Evolutionary conservation across 2,329 filamentous ascomycete species (phyloP), one percentile per base, ranked within the genome.

Genomic region (Pseudonectria buxi): DNA sequence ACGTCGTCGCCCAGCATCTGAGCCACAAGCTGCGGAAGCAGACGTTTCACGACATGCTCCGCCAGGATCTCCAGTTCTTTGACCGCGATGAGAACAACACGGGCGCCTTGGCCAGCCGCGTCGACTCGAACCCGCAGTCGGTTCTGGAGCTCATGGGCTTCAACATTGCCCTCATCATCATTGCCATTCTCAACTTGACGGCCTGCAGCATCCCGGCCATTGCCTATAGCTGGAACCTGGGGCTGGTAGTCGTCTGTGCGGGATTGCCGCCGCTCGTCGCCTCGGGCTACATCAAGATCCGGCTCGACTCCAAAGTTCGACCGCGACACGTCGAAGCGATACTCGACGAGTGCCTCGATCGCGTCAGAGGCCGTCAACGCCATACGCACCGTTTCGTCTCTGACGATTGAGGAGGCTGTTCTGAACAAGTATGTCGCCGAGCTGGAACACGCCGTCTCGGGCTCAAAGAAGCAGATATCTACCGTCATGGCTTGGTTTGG

Each of bases 181-280:
- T 64, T 24, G 50, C 58, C 2, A 41, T 60, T 1, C 40, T 67
- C 15, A 65, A 62, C 24, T 41, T 68, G 11, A 36, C 54, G 11
- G 54, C 59, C 1, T 64, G 59, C 39, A 56, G 55, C 35, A 54
- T 70, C 10, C 43, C 76, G 2, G 62, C 62, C 1, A 56, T 75
- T 7, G 62, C 53, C 1, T 57, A 62, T 33, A 62, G 61, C 11
- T 74, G 67, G 68, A 71, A 68, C 32, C 47, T 74, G 6, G 68
- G 67, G 0, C 46, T 74, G 4, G 67, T 72, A 2, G 59, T 68
- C n/a, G 60, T 71, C 6, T 60, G 65, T 32, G 70, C 51, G 4
- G 59, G 62, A 0, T 45, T 67, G 4, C 60, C 64, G 3, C 56
- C 59, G 0, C 43, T 66, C 16, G 41, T 64, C 3, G 49, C 50